These are phyloP conservation scores for Podaxis rugospora DNA, from an alignment of 768 basidiomycete species.

Conservation along the genomic window DNA sequence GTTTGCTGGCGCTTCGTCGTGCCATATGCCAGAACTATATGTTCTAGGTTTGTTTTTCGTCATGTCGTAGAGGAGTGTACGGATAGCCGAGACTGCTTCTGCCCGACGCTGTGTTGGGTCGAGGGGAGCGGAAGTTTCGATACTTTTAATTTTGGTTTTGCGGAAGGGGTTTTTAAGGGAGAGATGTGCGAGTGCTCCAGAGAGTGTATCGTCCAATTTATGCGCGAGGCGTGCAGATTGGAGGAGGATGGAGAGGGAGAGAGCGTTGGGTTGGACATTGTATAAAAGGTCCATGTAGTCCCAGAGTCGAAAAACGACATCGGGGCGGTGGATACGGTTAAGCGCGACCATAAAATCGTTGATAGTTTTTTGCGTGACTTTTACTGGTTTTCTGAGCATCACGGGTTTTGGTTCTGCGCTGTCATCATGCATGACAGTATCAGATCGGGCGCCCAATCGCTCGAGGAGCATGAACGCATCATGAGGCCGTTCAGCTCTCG, in stretches of 20 bases:
- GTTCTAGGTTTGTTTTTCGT: slow-evolving; percentile 1
- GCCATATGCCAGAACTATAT: slow-evolving; percentile 42
- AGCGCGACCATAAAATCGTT: slow-evolving; percentile 30
- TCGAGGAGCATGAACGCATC: slow-evolving; percentile 51
- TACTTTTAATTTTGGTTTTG: not conserved
- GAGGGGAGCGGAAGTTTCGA: not conserved
- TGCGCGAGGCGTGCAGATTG: slow-evolving; percentile 52
- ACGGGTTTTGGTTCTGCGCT: not conserved
- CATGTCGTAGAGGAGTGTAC: not conserved
- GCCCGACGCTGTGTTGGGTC: slow-evolving; percentile 11
- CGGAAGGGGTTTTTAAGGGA: slow-evolving; percentile 32
- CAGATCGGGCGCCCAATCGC: slow-evolving; percentile 19
- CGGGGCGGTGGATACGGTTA: slow-evolving; percentile 49
- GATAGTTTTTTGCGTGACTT: slow-evolving; percentile 17
- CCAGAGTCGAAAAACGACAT: slow-evolving; percentile 64
- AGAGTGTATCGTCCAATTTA: slow-evolving; percentile 45
- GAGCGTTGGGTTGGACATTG: slow-evolving; percentile 46
- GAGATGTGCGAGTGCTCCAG: slow-evolving; percentile 45
- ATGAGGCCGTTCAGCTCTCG: slow-evolving; percentile 36
- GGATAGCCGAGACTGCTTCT: slow-evolving; percentile 24
- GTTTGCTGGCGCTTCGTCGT: slow-evolving; percentile 38
- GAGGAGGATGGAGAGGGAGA: slow-evolving; percentile 57
- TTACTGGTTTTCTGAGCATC: slow-evolving; percentile 12
- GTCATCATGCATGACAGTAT: no score
- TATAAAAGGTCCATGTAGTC: slow-evolving; percentile 60